Percentiles rank a stretch among this genome's conserved stretches.
phyloP scores from a whole-genome alignment of 2,329 filamentous ascomycete species.

The Xenoacremonium recifei region DNA sequence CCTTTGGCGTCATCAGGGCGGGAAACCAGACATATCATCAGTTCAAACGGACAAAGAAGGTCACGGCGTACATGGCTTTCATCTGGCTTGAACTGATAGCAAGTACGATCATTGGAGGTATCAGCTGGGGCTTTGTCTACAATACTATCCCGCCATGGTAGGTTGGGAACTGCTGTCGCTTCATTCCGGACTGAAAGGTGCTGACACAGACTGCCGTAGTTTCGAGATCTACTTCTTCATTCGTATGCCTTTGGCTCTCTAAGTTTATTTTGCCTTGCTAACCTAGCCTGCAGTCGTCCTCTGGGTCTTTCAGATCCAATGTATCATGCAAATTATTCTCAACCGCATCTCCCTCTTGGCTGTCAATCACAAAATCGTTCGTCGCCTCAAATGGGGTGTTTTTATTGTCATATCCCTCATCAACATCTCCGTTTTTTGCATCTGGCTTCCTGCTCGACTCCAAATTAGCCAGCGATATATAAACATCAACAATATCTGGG shows the following conservation, averaged over 20 bases:
- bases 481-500: conserved; percentile 46
- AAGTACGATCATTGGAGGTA: conserved; percentile 32
- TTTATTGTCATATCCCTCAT: conserved; percentile 40
- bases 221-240: conserved; percentile 24
- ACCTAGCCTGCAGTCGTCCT: conserved; percentile 28
- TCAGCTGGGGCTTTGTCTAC: conserved; percentile 36
- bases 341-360: conserved; percentile 48
- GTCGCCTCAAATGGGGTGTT: conserved; percentile 42
- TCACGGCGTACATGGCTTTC: conserved; percentile 37
- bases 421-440: conserved; percentile 48
- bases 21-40: conserved; percentile 33
- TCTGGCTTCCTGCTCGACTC: conserved; percentile 50
- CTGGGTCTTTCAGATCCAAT: conserved; percentile 37
- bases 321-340: conserved; percentile 51
- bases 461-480: conserved; percentile 38
- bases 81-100: conserved; percentile 39
- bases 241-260: conserved; percentile 7
- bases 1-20: conserved; percentile 32
- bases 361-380: conserved; percentile 33
- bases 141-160: conserved; percentile 28
- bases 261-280: conserved; percentile 3
- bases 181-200: background rate
- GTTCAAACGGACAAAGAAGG: conserved; percentile 28
- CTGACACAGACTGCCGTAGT: conserved; percentile 22
- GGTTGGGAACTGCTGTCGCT: background rate